Conservation (phyloP, 169 alveolate species). For the Eimeria necatrix region DNA sequence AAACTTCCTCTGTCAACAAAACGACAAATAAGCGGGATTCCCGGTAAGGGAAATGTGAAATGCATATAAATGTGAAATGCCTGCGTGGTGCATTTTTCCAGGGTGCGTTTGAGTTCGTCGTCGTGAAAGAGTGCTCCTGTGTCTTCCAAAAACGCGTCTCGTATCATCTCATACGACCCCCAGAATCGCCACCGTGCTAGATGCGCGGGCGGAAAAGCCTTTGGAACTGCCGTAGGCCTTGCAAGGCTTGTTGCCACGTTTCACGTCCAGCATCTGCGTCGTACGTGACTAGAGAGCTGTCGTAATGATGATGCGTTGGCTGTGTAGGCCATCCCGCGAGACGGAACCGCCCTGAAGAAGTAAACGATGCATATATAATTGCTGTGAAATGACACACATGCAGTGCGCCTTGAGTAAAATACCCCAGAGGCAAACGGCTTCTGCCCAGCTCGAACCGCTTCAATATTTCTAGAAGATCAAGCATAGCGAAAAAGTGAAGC, state of each 20-base stretch:
- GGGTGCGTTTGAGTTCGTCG: too few species aligned
- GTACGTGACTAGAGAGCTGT: background rate
- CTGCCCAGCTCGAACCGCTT: too few species aligned
- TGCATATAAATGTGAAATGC: too few species aligned
- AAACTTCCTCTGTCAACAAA: too few species aligned
- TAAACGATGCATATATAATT: background rate
- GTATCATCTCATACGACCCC: too few species aligned
- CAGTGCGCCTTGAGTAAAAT: background rate
- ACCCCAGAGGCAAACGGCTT: background rate
- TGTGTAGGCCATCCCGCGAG: background rate
- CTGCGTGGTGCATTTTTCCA: too few species aligned
- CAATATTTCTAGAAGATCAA: too few species aligned
- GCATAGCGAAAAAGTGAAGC: background rate
- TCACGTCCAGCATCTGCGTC: background rate
- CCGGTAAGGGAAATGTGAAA: too few species aligned
- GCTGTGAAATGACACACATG: background rate
- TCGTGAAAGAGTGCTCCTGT: too few species aligned
- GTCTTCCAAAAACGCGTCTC: too few species aligned
- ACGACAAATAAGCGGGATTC: too few species aligned
- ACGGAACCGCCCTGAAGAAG: constrained; percentile 28
- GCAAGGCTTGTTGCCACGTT: constrained; percentile 34
- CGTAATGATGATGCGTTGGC: background rate
- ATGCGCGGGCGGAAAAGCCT: background rate
- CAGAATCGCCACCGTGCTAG: too few species aligned
- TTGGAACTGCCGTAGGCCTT: constrained; percentile 24